A percentile compares a stretch with the other conserved stretches of the same genome.
These are phyloP conservation scores for Paramecium caudatum DNA, from an alignment of 73 alveolate species.

Conservation along the genomic window DNA sequence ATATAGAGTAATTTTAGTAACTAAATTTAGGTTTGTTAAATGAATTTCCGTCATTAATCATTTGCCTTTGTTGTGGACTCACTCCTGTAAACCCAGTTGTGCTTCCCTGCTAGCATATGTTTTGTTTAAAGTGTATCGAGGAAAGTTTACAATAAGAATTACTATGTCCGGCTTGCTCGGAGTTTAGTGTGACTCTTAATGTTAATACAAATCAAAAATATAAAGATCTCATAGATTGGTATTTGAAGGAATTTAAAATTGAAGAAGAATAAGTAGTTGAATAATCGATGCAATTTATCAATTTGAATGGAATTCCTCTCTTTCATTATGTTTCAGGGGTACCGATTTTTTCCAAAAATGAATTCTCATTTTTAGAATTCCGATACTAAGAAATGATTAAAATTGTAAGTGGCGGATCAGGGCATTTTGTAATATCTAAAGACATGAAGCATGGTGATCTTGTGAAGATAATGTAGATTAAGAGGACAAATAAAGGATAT, in stretches of 20 bases:
- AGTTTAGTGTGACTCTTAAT: constrained; percentile 4
- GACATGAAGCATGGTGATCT: constrained; percentile 20
- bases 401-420: constrained; percentile 49
- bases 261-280: constrained; percentile 21
- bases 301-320: constrained; percentile 16
- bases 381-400: constrained; percentile 53
- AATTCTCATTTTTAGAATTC: constrained; percentile 18
- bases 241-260: constrained; percentile 13
- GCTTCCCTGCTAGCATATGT: constrained; percentile 32
- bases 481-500: constrained; percentile 24
- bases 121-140: constrained; percentile 46
- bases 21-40: constrained; percentile 41
- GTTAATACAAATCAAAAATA: constrained; percentile 51
- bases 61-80: constrained; percentile 60
- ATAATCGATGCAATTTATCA: background rate
- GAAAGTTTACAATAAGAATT: constrained; percentile 13
- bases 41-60: constrained; percentile 56
- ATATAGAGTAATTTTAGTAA: background rate
- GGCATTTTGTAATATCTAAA: background rate
- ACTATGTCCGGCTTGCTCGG: constrained; percentile 56
- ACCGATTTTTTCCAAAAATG: background rate
- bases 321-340: background rate
- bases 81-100: constrained; percentile 66
- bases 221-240: constrained; percentile 63
- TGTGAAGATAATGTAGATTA: background rate